Evolutionary conservation across 352 stramenopile species (phyloP).

Genomic region (Phytophthora tubulina): DNA sequence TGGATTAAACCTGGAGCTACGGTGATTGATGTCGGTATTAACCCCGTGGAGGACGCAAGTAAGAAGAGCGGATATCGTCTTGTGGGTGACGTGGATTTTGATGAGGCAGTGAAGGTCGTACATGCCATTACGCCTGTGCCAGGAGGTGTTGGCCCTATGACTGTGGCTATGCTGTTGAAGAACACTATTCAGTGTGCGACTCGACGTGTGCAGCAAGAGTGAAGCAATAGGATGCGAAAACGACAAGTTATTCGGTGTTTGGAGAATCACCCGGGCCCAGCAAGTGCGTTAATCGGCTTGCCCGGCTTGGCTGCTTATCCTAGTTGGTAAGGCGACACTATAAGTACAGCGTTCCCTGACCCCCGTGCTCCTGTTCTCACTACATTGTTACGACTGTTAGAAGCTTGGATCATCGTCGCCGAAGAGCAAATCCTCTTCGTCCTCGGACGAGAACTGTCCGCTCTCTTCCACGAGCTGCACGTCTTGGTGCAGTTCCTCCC

Average conservation of each 20-base stretch:
- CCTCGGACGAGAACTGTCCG: slow-evolving; percentile 76
- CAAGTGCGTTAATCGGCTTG: slow-evolving; percentile 13
- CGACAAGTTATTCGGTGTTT: neutral
- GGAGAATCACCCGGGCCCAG: slow-evolving; percentile 33
- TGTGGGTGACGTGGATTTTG: slow-evolving; percentile 98
- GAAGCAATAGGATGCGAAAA: slow-evolving; percentile 7
- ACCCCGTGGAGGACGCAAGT: slow-evolving; percentile 91
- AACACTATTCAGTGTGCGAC: slow-evolving; percentile 78
- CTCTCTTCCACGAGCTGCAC: slow-evolving; percentile 82
- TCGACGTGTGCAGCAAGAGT: slow-evolving; percentile 30
- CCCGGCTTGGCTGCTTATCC: slow-evolving; percentile 36
- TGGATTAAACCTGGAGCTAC: slow-evolving; percentile 98
- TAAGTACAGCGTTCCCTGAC: slow-evolving; percentile 36
- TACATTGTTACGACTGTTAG: neutral
- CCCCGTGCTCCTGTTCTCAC: neutral
- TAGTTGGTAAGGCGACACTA: slow-evolving; percentile 36
- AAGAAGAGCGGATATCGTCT: slow-evolving; percentile 92
- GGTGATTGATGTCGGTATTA: slow-evolving; percentile 99
- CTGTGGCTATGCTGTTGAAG: slow-evolving; percentile 93
- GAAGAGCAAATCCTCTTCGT: slow-evolving; percentile 45
- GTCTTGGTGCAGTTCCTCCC: slow-evolving; percentile 76
- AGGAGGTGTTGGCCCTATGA: slow-evolving; percentile 98
- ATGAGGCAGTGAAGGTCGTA: slow-evolving; percentile 82
- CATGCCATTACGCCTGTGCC: slow-evolving; percentile 98
- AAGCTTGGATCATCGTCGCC: slow-evolving; percentile 16